A percentile compares a stretch with the other conserved stretches of the same genome.
Evolutionary conservation across 1,284 basidiomycete species (phyloP).

Genomic region (Athelia psychrophila): DNA sequence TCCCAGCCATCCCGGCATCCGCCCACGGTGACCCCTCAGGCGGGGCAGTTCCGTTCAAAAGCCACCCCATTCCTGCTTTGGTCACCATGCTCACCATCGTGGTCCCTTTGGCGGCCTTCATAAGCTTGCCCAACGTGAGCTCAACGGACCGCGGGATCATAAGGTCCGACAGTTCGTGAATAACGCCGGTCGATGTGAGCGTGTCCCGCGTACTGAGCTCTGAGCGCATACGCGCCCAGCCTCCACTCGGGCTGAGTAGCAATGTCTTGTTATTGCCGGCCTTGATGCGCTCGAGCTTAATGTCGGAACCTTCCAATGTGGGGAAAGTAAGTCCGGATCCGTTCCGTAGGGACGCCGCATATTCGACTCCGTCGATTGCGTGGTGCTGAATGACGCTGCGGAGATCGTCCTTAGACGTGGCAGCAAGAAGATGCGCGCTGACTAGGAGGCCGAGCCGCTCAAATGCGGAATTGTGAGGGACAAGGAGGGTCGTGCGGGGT

Average conservation of each 20-base stretch:
- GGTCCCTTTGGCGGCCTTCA: constrained; percentile 82
- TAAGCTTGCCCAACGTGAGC: constrained; percentile 85
- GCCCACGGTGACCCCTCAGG: constrained; percentile 62
- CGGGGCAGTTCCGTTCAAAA: constrained; percentile 82
- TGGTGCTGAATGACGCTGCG: constrained; percentile 86
- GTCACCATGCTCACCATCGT: constrained; percentile 87
- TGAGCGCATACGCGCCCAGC: constrained; percentile 69
- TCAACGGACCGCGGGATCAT: constrained; percentile 87
- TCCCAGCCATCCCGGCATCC: constrained; percentile 41
- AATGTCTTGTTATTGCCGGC: constrained; percentile 41
- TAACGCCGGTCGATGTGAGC: constrained; percentile 86
- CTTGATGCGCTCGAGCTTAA: constrained; percentile 52
- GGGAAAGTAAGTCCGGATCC: constrained; percentile 68
- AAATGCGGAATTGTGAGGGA: constrained; percentile 90
- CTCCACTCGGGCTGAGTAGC: constrained; percentile 63
- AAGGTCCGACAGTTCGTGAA: constrained; percentile 89
- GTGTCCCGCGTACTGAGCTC: constrained; percentile 57
- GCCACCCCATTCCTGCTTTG: constrained; percentile 86
- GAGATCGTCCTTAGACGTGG: constrained; percentile 75
- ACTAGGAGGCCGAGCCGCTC: constrained; percentile 80
- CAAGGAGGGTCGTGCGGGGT: constrained; percentile 79
- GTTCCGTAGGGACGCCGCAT: constrained; percentile 59
- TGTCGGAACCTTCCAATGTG: constrained; percentile 72
- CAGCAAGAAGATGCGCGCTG: constrained; percentile 82
- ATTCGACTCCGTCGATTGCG: constrained; percentile 75